phyloP scores from a whole-genome alignment of 768 basidiomycete species.

The Lentinus tigrinus region DNA sequence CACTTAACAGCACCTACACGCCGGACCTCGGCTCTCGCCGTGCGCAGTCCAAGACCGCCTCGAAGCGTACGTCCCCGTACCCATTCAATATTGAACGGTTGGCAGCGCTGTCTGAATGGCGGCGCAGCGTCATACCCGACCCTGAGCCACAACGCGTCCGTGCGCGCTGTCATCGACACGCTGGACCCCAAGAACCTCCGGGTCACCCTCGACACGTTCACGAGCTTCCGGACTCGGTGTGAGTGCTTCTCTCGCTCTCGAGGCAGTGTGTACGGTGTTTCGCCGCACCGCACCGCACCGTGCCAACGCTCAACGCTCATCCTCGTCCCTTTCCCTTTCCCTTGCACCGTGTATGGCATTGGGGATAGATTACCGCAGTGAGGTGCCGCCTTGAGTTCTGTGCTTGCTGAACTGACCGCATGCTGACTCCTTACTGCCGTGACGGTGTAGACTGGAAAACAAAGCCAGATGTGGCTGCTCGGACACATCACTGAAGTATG shows the following conservation, averaged over 20 bases:
- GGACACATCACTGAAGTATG: constrained; percentile 65
- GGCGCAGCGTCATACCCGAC: constrained; percentile 50
- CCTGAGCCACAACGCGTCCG: constrained; percentile 61
- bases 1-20: constrained; percentile 64
- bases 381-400: no score
- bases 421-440: background rate
- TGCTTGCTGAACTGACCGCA: no score
- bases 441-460: constrained; percentile 66
- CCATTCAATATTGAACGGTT: no score
- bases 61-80: constrained; percentile 36
- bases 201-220: constrained; percentile 63
- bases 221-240: constrained; percentile 76
- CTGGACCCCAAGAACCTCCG: constrained; percentile 65
- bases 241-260: constrained; percentile 25
- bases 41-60: constrained; percentile 35
- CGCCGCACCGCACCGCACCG: no score
- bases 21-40: constrained; percentile 52
- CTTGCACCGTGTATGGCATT: no score
- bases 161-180: constrained; percentile 60
- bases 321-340: no score
- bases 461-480: constrained; percentile 79
- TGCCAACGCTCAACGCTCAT: no score
- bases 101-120: constrained; percentile 17
- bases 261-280: no score
- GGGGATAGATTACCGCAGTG: constrained; percentile 80